These are phyloP conservation scores for Colletotrichum tamarilloi DNA, from an alignment of 2,329 filamentous ascomycete species.

Conservation along the genomic window DNA sequence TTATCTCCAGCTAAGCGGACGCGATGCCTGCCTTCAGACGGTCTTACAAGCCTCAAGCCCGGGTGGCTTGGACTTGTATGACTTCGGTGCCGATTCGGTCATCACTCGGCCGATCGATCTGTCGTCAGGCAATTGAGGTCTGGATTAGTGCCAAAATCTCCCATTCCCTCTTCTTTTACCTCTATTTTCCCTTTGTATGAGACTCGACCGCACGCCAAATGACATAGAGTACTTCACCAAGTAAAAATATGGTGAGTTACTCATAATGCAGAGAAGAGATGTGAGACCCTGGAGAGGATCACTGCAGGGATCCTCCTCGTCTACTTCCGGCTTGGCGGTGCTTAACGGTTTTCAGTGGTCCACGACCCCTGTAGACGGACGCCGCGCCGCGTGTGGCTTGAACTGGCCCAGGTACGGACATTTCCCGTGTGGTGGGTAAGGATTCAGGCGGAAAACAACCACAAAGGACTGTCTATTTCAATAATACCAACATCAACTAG, in stretches of 20 bases:
- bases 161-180: background rate
- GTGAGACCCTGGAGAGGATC: background rate
- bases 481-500: background rate
- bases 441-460: background rate
- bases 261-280: background rate
- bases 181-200: background rate
- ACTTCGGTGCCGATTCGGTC: constrained; percentile 3
- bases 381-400: background rate
- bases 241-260: background rate
- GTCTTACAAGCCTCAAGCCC: background rate
- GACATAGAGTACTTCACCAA: background rate
- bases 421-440: background rate
- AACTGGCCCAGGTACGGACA: background rate
- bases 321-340: background rate
- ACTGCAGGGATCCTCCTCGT: background rate
- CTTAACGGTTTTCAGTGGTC: background rate
- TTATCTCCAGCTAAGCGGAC: background rate
- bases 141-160: background rate
- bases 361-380: background rate
- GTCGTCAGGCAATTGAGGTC: background rate
- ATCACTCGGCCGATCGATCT: background rate
- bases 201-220: background rate
- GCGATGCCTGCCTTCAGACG: background rate
- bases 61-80: background rate
- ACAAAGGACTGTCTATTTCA: background rate